Evolutionary conservation across 2,329 filamentous ascomycete species (phyloP).

Genomic region (Nigrospora oryzae): DNA sequence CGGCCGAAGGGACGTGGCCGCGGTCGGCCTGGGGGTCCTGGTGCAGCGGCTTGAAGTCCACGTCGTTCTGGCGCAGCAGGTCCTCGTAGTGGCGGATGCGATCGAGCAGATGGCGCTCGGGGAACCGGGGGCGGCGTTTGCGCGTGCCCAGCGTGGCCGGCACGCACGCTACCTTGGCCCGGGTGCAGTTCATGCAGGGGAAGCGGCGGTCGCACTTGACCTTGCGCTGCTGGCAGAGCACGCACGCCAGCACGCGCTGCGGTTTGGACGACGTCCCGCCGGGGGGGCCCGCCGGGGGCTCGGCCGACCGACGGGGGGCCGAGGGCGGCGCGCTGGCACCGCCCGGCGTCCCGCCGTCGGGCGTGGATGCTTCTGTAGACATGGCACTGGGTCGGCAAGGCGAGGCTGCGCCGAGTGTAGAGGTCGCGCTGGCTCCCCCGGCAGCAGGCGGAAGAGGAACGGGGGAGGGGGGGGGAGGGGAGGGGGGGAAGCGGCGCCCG

Average conservation of each 20-base stretch:
- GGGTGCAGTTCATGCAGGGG: slow-evolving; percentile 48
- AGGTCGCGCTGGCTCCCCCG: too few relatives aligned
- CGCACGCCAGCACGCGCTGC: slow-evolving; percentile 34
- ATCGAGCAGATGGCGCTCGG: slow-evolving; percentile 49
- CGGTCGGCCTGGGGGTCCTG: neutral
- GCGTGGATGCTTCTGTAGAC: too few relatives aligned
- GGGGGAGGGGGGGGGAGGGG: too few relatives aligned
- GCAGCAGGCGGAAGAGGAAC: too few relatives aligned
- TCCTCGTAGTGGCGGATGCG: slow-evolving; percentile 48
- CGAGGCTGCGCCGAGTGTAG: too few relatives aligned
- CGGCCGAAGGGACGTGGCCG: too few relatives aligned
- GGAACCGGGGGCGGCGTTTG: slow-evolving; percentile 33
- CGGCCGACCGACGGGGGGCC: too few relatives aligned
- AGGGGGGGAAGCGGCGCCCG: too few relatives aligned
- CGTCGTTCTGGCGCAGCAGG: slow-evolving; percentile 43
- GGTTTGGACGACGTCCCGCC: slow-evolving; percentile 9
- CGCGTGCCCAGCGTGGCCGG: slow-evolving; percentile 26
- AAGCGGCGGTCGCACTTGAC: slow-evolving; percentile 52
- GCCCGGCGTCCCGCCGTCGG: too few relatives aligned
- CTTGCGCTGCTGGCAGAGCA: slow-evolving; percentile 56
- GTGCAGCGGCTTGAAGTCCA: slow-evolving; percentile 40
- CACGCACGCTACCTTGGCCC: slow-evolving; percentile 32
- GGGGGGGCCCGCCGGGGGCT: too few relatives aligned
- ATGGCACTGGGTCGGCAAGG: too few relatives aligned
- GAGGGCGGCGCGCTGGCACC: too few relatives aligned